These are phyloP conservation scores for Afroboletus lepidellus DNA, from an alignment of 1,284 basidiomycete species.

Conservation along the genomic window DNA sequence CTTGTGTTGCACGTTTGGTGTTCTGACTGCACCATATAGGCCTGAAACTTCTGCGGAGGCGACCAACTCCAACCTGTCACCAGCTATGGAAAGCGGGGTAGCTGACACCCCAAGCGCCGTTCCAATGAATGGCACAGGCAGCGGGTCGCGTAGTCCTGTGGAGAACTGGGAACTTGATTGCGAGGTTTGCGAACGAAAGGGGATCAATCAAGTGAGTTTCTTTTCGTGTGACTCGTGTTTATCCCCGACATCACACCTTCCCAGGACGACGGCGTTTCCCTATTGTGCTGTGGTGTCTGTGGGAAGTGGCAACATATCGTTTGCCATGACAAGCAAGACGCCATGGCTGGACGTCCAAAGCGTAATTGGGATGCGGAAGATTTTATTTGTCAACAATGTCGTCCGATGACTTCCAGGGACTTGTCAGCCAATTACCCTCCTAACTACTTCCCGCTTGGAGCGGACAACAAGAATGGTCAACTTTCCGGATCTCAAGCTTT, in stretches of 20 bases:
- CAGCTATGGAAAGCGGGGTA: conserved; percentile 4
- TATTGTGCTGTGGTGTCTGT: conserved; percentile 79
- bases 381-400: conserved; percentile 59
- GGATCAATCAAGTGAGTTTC: conserved; percentile 62
- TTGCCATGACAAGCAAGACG: conserved; percentile 72
- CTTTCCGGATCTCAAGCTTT: conserved; percentile 12
- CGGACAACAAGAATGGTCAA: conserved; percentile 10
- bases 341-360: conserved; percentile 51
- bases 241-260: conserved; percentile 5
- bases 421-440: conserved; percentile 11
- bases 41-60: conserved; percentile 5
- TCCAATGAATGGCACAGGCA: conserved; percentile 34
- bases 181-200: conserved; percentile 72
- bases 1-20: conserved; percentile 1
- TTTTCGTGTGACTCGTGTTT: conserved; percentile 1
- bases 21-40: conserved; percentile 23
- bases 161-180: conserved; percentile 84
- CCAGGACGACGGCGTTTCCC: conserved; percentile 72
- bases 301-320: conserved; percentile 80
- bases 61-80: not conserved
- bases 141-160: conserved; percentile 46
- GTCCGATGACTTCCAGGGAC: conserved; percentile 13
- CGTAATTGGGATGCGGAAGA: conserved; percentile 74
- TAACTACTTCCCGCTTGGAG: conserved; percentile 9
- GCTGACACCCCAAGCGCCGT: not conserved